phyloP scores from a whole-genome alignment of 495 filamentous ascomycete genomes.

The Parachaetomium inaequale region DNA sequence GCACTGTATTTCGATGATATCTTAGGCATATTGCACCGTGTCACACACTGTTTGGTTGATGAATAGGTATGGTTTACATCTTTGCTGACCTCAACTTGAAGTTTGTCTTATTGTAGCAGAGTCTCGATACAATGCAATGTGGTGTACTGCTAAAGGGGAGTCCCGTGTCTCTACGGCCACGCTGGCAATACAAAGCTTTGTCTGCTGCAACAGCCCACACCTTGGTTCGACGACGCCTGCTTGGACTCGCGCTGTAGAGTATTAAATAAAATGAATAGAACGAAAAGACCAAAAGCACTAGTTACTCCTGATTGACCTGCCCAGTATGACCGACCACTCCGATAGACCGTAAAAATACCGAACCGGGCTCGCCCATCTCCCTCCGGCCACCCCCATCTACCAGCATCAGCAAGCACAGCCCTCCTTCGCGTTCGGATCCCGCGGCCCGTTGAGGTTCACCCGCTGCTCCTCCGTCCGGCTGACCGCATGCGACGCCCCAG shows the following conservation, averaged over 20 bases:
- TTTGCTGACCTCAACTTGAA: too few relatives aligned
- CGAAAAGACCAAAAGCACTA: constrained; percentile 15
- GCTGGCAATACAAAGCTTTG: too few relatives aligned
- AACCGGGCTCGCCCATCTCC: not conserved
- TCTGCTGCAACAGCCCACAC: too few relatives aligned
- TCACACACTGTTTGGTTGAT: not conserved
- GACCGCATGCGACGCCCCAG: constrained; percentile 55
- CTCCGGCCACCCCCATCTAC: not conserved
- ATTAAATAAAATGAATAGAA: constrained; percentile 1
- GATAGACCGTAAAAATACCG: constrained; percentile 20
- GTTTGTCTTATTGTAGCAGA: too few relatives aligned
- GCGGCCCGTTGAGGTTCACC: constrained; percentile 64
- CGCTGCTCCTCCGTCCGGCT: constrained; percentile 59
- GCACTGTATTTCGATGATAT: not conserved
- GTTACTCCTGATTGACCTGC: constrained; percentile 20
- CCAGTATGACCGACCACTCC: constrained; percentile 24
- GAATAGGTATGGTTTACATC: too few relatives aligned
- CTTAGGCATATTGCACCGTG: not conserved
- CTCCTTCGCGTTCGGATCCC: constrained; percentile 70
- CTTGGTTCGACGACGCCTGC: too few relatives aligned
- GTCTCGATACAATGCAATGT: too few relatives aligned
- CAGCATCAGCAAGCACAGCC: constrained; percentile 77
- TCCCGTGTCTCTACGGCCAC: too few relatives aligned
- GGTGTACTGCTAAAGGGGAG: too few relatives aligned
- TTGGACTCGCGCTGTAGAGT: not conserved